A percentile compares a stretch with the other conserved stretches of the same genome.
Evolutionary conservation across 2,329 filamentous ascomycete genomes (phyloP).

Genomic region (Tolypocladium guangdongense): DNA sequence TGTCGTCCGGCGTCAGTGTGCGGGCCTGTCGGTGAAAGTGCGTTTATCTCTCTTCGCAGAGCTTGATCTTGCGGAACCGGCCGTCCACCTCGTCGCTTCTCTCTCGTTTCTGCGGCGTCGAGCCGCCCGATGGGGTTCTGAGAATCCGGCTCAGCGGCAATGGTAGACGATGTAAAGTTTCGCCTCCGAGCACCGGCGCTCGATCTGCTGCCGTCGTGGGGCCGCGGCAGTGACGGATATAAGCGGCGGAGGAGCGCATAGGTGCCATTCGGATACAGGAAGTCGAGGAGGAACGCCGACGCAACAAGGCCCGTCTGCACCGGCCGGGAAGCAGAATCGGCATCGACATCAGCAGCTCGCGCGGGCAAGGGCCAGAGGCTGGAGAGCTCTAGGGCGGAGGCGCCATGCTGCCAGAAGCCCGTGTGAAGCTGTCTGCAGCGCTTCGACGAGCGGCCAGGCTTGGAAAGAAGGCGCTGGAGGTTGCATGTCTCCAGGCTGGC

Average conservation of each 20-base stretch:
- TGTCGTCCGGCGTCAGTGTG: not conserved
- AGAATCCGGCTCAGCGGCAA: constrained; percentile 3
- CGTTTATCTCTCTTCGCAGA: not conserved
- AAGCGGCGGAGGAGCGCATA: constrained; percentile 29
- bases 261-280: constrained; percentile 40
- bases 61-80: not conserved
- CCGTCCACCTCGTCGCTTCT: not conserved
- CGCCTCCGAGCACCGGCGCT: constrained; percentile 10
- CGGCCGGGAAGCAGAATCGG: constrained; percentile 12
- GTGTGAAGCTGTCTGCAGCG: constrained; percentile 34
- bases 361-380: constrained; percentile 27
- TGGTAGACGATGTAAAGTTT: constrained; percentile 15
- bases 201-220: constrained; percentile 9
- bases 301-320: constrained; percentile 24
- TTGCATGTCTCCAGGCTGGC: constrained; percentile 44
- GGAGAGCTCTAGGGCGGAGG: constrained; percentile 35
- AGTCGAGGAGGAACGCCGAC: constrained; percentile 43
- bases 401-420: constrained; percentile 44
- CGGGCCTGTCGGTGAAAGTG: not conserved
- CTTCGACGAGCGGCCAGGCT: constrained; percentile 22
- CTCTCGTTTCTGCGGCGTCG: not conserved
- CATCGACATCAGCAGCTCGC: constrained; percentile 11
- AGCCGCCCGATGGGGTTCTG: not conserved
- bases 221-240: constrained; percentile 15
- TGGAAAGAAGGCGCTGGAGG: constrained; percentile 39